Conservation (phyloP, 176 grass and related monocot species). For the Guadua angustifolia region DNA sequence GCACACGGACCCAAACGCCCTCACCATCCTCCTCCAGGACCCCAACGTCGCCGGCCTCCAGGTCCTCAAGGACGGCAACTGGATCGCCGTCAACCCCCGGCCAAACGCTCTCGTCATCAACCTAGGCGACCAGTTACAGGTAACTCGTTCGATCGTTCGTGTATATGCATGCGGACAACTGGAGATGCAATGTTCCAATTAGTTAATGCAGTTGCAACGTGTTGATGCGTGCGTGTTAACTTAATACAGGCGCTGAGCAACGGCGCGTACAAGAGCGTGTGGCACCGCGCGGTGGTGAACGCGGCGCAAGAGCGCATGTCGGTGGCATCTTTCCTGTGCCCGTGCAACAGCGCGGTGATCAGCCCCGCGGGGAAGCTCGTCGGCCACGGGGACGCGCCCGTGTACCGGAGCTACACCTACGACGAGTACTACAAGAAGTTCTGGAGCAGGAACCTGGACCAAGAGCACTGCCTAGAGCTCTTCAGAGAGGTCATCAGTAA, state of each 20-base stretch:
- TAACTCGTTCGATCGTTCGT: background rate
- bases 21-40: conserved; percentile 78
- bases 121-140: conserved; percentile 85
- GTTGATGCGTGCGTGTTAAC: background rate
- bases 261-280: conserved; percentile 84
- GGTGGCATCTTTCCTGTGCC: conserved; percentile 95
- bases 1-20: conserved; percentile 77
- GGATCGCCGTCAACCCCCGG: conserved; percentile 63
- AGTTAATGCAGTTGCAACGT: background rate
- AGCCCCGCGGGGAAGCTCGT: conserved; percentile 57
- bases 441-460: conserved; percentile 81
- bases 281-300: conserved; percentile 89
- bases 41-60: conserved; percentile 75
- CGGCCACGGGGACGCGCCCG: conserved; percentile 9
- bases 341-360: conserved; percentile 74
- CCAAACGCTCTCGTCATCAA: conserved; percentile 69
- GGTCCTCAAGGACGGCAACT: conserved; percentile 62
- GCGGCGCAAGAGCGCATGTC: conserved; percentile 69
- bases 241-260: conserved; percentile 71
- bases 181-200: background rate
- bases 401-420: conserved; percentile 69
- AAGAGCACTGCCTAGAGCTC: conserved; percentile 79
- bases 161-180: background rate
- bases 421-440: conserved; percentile 85
- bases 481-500: conserved; percentile 43